Base-by-base conservation (phyloP, 2,329 filamentous ascomycete species). In the Dothidotthia symphoricarpi region DNA sequence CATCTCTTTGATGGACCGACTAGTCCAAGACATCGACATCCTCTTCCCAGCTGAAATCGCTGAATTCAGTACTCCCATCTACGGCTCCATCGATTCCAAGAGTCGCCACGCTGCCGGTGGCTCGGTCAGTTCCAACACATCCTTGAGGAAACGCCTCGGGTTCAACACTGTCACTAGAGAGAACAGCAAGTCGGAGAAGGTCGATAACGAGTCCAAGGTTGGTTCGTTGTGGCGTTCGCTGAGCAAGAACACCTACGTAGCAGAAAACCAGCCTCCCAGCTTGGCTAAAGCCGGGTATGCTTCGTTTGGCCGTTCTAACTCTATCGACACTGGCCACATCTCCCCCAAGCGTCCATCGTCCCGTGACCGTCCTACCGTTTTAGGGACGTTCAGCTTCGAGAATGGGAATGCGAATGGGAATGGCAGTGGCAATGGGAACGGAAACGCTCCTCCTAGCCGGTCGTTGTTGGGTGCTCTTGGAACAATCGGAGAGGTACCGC, bases 81-180 rank as follows among this genome's bases (percentile, higher is more conserved):
- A 77, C 43, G 83, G 84, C 32, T 80, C 80, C 1, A 68, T 81
- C 43, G 80, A 74, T 43, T 80, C 78, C 1, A 63, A 62, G 16
- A 74, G 76, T 45, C 77, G 80, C 33, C 73, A 76, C 30, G 83
- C 82, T 48, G 77, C 80, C 6, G 78, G 84, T 28, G 86, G 85
- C 7, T 95, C 89, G 0, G 61, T 95, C 39, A 86, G 81, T 9
- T 95, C 90, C 1, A 95, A 94, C 54, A 95, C 90, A 5, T 95
- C 89, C 0, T 75, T 96, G 17, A 77, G 89, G 31, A 84, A 83
- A 59, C 87, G 89, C 49, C 89, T 95, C 60, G 89, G 88, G 1
- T 83, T 94, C 43, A 82, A 89, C 40, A 81, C 75, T 3, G 67
- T 94, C 19, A 76, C 88, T 26, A 80, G 87, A 38, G 85, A 93